These are phyloP conservation scores for Cutaneotrichosporon curvatum DNA, from an alignment of 1,284 basidiomycete species.

Conservation along the genomic window DNA sequence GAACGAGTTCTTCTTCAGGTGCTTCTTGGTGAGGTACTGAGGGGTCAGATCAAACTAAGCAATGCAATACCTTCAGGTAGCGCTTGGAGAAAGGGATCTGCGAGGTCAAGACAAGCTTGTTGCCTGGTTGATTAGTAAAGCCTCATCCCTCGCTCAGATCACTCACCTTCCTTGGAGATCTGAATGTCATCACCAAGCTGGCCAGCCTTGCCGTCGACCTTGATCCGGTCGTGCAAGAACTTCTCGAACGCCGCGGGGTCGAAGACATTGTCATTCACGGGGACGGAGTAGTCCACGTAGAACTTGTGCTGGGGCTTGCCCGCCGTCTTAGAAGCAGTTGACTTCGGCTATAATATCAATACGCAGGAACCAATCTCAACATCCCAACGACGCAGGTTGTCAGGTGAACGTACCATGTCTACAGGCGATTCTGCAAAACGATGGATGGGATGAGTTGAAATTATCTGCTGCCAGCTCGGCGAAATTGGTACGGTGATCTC, in stretches of 20 bases:
- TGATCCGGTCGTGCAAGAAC: slow-evolving; percentile 89
- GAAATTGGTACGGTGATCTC: too few species aligned
- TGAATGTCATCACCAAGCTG: slow-evolving; percentile 80
- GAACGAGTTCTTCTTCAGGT: slow-evolving; percentile 60
- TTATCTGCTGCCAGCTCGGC: too few species aligned
- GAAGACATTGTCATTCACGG: slow-evolving; percentile 82
- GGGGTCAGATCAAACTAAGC: not conserved
- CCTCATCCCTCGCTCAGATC: not conserved
- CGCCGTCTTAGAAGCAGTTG: slow-evolving; percentile 45
- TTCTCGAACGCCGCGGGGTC: slow-evolving; percentile 87
- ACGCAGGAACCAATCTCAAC: not conserved
- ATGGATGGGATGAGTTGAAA: too few species aligned
- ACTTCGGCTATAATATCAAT: slow-evolving; percentile 35
- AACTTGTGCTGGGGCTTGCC: slow-evolving; percentile 78
- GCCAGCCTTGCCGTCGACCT: slow-evolving; percentile 62
- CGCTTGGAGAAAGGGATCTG: slow-evolving; percentile 83
- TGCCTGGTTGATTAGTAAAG: slow-evolving; percentile 50
- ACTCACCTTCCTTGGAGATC: slow-evolving; percentile 70
- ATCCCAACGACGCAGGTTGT: not conserved
- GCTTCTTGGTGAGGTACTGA: slow-evolving; percentile 93
- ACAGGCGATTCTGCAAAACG: slow-evolving; percentile 22
- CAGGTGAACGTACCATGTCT: slow-evolving; percentile 17
- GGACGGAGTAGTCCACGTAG: slow-evolving; percentile 88
- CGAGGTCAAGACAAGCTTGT: slow-evolving; percentile 71
- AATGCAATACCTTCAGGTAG: slow-evolving; percentile 50